phyloP scores from a whole-genome alignment of 768 basidiomycete species.

The Calocybe gangraenosa region DNA sequence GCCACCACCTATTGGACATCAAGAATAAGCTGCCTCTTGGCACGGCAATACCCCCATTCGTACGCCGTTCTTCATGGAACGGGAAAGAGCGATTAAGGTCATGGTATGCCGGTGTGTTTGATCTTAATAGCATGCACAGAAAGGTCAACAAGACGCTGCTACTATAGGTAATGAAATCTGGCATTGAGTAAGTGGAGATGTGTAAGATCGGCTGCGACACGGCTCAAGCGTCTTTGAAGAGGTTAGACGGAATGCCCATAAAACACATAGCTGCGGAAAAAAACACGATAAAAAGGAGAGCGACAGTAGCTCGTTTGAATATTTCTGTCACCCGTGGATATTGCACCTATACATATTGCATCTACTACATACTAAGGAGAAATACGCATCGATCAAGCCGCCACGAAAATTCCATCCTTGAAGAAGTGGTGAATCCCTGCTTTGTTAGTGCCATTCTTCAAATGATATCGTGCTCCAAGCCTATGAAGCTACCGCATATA shows the following conservation, averaged over 20 bases:
- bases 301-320: slow-evolving; percentile 33
- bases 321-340: slow-evolving; percentile 16
- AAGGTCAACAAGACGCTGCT: slow-evolving; percentile 25
- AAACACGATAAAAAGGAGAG: slow-evolving; percentile 75
- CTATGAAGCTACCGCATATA: too few species aligned
- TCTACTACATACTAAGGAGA: neutral
- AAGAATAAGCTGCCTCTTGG: slow-evolving; percentile 47
- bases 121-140: slow-evolving; percentile 41
- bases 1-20: slow-evolving; percentile 24
- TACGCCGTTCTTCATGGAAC: slow-evolving; percentile 43
- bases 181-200: slow-evolving; percentile 24
- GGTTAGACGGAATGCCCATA: slow-evolving; percentile 74
- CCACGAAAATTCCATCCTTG: too few species aligned
- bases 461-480: too few species aligned
- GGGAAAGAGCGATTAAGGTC: slow-evolving; percentile 35
- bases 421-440: too few species aligned
- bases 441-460: too few species aligned
- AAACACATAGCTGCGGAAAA: slow-evolving; percentile 83
- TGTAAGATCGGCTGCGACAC: slow-evolving; percentile 25
- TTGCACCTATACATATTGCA: slow-evolving; percentile 11
- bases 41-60: slow-evolving; percentile 43
- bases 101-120: slow-evolving; percentile 31
- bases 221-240: slow-evolving; percentile 56
- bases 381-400: too few species aligned
- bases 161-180: slow-evolving; percentile 5